Evolutionary conservation across 2,329 filamentous ascomycete genomes (phyloP), one percentile per base, ranked within the genome.

Genomic region (Dendrostoma leiphaemia): DNA sequence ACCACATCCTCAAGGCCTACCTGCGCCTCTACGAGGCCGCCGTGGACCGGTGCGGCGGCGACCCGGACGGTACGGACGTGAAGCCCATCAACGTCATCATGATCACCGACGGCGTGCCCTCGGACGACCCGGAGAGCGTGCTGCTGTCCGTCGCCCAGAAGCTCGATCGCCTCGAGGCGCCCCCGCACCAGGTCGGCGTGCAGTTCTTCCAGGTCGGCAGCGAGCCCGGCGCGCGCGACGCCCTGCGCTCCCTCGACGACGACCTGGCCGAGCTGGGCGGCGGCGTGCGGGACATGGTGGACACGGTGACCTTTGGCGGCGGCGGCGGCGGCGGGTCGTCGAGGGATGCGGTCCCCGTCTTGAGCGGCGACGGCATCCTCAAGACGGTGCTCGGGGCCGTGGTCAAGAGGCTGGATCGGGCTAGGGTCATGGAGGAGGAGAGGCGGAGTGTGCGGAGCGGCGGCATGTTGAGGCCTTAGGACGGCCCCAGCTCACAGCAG

Each of bases 161-260:
- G 64, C 81, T 97, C 29, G 88, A 94, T 64, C 71, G 71, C 48
- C 68, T 88, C 7, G 79, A 85, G 8, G 91, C 91, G 0, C 84
- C 87, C 4, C 79, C 85, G 1, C 89, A 89, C 77, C 94, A 97
- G 73, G 77, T 97, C 8, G 93, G 93, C 31, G 84, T 97, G 53
- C 93, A 97, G 69, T 97, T 97, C 75, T 96, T 97, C 76, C 93
- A 97, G 71, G 89, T 97, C 41, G 93, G 94, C 53, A 79, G 82
- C 47, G 90, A 96, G 62, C 65, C 72, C 1, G 74, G 70, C 0
- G 93, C 92, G 0, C 76, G 78, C 1, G 71, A 77, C 60, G 84
- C 87, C 52, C 75, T 97, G 35, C 74, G 81, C 61, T 78, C 85
- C 44, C 77, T 97, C 7, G 93, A 97, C 65, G 89, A 97, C 67